Base-by-base conservation (phyloP, 2,329 filamentous ascomycete species). In the Pseudogymnoascus destructans region DNA sequence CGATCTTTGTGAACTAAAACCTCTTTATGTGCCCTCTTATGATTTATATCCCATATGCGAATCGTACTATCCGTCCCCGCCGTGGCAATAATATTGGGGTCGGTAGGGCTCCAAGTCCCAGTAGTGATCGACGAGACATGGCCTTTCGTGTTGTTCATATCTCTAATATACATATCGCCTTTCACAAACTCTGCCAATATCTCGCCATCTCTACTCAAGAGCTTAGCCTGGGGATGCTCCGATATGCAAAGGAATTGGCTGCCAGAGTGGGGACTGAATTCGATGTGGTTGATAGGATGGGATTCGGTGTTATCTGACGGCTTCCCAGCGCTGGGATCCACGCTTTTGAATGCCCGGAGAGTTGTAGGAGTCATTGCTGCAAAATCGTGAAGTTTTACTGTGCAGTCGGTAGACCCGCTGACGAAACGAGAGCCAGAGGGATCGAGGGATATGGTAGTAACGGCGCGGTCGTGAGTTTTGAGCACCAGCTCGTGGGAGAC, bases 71-170 rank as follows among this genome's bases (percentile, higher is more conserved):
- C 93, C 7, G 91, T 95, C 6, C 91, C 91, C 36, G 90, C 91
- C 1, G 93, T 98, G 23, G 92, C 85, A 68, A 89, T 95, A 0
- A 91, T 66, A 64, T 95, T 90, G 67, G 79, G 84, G 69, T 96
- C 85, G 2, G 84, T 84, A 0, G 93, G 93, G 71, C 92, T 89
- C 93, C 93, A 98, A 36, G 86, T 86, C 19, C 89, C 92, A 19
- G 85, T 87, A 3, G 89, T 90, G 38, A 96, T 81, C 71, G 96
- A 93, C 3, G 91, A 91, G 57, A 96, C 84, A 72, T 98, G 93
- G 1, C 93, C 93, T 70, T 96, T 97, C 3, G 93, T 98, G 70
- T 97, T 91, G 72, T 96, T 82, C 86, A 97, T 95, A 70, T 98
- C 93, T 58, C 92, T 81, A 64, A 98, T 74, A 67, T 98, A 98